phyloP scores from a whole-genome alignment of 176 grass and related monocot species.

The Avena atlantica region DNA sequence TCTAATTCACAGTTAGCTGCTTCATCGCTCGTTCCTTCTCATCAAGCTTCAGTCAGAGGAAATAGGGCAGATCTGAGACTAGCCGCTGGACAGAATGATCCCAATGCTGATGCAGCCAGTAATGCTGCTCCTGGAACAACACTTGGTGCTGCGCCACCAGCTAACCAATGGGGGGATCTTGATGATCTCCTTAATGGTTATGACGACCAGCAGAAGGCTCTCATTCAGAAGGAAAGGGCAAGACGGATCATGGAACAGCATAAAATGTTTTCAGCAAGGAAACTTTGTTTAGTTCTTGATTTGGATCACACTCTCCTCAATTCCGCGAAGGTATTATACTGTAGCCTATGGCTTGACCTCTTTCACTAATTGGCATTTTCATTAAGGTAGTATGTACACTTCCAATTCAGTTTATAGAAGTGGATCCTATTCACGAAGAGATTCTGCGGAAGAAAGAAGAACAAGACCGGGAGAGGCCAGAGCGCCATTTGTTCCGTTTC shows the following conservation, averaged over 20 bases:
- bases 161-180: constrained; percentile 68
- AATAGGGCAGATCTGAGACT: constrained; percentile 42
- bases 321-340: constrained; percentile 83
- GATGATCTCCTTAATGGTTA: constrained; percentile 91
- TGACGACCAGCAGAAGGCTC: constrained; percentile 87
- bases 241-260: constrained; percentile 87
- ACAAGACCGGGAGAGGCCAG: constrained; percentile 69
- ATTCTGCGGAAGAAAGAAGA: constrained; percentile 95
- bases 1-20: constrained; percentile 68
- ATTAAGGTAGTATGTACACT: constrained; percentile 16
- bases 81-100: constrained; percentile 42
- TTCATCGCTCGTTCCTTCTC: constrained; percentile 44
- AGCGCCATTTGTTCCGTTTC: constrained; percentile 83
- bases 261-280: constrained; percentile 81
- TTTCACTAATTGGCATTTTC: constrained; percentile 31
- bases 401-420: constrained; percentile 80
- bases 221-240: constrained; percentile 96
- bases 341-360: constrained; percentile 25
- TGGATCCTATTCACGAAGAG: constrained; percentile 80
- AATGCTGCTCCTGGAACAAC: constrained; percentile 37
- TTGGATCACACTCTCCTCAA: constrained; percentile 98
- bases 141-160: constrained; percentile 32
- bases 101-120: constrained; percentile 43
- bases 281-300: constrained; percentile 97
- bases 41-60: constrained; percentile 35